A percentile compares a stretch with the other conserved stretches of the same genome.
phyloP scores from a whole-genome alignment of 805 yeast genomes.

The Schizosaccharomyces japonicus region DNA sequence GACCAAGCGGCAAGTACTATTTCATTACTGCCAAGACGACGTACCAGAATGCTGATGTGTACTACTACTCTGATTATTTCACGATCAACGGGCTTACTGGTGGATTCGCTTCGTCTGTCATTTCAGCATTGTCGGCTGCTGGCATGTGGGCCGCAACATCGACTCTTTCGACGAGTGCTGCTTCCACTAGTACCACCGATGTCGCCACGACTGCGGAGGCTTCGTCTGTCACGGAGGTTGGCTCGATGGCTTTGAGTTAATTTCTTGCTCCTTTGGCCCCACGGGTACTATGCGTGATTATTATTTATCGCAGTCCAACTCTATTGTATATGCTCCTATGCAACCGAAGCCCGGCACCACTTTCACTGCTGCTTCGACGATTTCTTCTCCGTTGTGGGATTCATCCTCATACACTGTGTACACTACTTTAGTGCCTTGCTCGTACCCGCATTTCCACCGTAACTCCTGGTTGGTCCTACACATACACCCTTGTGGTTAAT shows the following conservation, averaged over 20 bases:
- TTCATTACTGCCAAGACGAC: neutral
- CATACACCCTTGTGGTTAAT: neutral
- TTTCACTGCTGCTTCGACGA: neutral
- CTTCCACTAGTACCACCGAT: no score
- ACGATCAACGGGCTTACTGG: neutral
- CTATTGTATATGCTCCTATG: neutral
- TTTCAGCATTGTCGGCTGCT: neutral
- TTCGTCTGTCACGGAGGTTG: no score
- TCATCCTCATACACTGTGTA: neutral
- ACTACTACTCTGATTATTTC: neutral
- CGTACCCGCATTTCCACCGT: neutral
- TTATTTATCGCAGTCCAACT: neutral
- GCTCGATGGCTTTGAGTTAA: neutral
- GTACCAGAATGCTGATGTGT: neutral
- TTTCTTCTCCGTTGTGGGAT: neutral
- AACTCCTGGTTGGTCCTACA: neutral
- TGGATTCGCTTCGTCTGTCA: neutral
- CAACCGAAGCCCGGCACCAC: neutral
- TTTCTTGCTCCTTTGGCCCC: neutral
- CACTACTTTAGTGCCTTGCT: neutral
- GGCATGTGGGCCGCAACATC: neutral
- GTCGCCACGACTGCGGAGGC: no score
- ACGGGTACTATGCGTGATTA: neutral
- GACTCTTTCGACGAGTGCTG: no score
- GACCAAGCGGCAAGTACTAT: neutral